Evolutionary conservation across 1,284 basidiomycete species (phyloP), one percentile per base, ranked within the genome.

Genomic region (Rhizoctonia solani): DNA sequence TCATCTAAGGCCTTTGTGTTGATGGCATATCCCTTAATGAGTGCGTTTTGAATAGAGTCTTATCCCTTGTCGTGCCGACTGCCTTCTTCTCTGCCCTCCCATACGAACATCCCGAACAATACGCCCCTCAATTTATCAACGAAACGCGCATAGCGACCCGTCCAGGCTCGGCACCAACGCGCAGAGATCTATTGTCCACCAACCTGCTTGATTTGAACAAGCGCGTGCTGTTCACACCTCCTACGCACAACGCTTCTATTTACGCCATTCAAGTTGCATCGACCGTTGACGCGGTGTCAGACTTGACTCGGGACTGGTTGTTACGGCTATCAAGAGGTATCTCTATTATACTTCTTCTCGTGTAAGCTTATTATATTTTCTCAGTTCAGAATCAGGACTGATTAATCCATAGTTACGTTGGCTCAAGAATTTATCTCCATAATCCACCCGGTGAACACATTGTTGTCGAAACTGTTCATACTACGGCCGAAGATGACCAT

Each of bases 381-480:
- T 46, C 16, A 13, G 13, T 46, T 42, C 32, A 32, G 41, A 50
- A 21, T 44, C 6, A 16, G 14, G 41, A 16, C 23, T 16, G 11
- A 11, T 21, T 25, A 0, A 30, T 39, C 13, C n/a, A 9, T 68
- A 87, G 86, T 6, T 89, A 89, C 71, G 73, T 88, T 30, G 79
- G 77, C 54, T 88, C 87, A 9, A 82, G 87, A 8, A 79, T 88
- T 37, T 90, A 83, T 75, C 75, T 88, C 37, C 84, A 87, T 74
- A 83, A 88, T 71, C 87, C 87, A 3, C 87, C 87, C 0, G 86
- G 86, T 4, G 79, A 85, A 1, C 80, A 80, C 27, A 83, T 85
- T 67, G 79, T 59, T 14, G 58, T 61, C 46, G 58, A 61, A 21
- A 49, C 44, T 14, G 44, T 50, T 9, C 58, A 47, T 23, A 21